Conservation (phyloP, 495 filamentous ascomycete species). For the Aspergillus wentii region DNA sequence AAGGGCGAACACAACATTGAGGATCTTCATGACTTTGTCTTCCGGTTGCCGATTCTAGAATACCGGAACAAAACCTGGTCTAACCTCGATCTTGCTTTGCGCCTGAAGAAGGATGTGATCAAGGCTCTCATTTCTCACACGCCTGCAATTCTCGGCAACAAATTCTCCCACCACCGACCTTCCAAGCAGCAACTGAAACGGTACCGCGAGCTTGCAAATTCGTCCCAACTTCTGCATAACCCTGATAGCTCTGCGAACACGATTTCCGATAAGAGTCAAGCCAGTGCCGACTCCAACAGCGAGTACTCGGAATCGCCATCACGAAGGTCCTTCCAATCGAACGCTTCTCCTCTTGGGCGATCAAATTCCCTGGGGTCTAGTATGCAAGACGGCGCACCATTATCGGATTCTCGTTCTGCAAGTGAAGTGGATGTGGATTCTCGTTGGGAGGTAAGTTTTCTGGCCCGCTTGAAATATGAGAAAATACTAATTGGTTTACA, state of each 20-base stretch:
- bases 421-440: slow-evolving; percentile 41
- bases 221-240: slow-evolving; percentile 41
- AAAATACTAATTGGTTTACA: slow-evolving; percentile 17
- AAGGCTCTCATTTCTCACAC: slow-evolving; percentile 91
- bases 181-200: slow-evolving; percentile 71
- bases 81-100: slow-evolving; percentile 87
- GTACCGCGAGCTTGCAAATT: slow-evolving; percentile 69
- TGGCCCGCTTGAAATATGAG: neutral
- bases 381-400: slow-evolving; percentile 15
- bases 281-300: slow-evolving; percentile 36
- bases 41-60: slow-evolving; percentile 89
- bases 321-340: slow-evolving; percentile 31
- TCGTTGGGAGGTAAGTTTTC: slow-evolving; percentile 18
- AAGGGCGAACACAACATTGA: slow-evolving; percentile 91
- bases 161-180: slow-evolving; percentile 82
- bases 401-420: slow-evolving; percentile 29
- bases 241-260: slow-evolving; percentile 43
- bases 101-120: slow-evolving; percentile 90
- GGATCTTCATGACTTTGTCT: slow-evolving; percentile 96
- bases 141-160: slow-evolving; percentile 95
- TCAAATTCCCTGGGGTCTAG: slow-evolving; percentile 37
- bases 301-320: slow-evolving; percentile 36
- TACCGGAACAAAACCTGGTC: slow-evolving; percentile 99
- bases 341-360: slow-evolving; percentile 32
- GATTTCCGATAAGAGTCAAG: slow-evolving; percentile 23